phyloP scores from a whole-genome alignment of 768 basidiomycete genomes.

The Leccinum boreale region DNA sequence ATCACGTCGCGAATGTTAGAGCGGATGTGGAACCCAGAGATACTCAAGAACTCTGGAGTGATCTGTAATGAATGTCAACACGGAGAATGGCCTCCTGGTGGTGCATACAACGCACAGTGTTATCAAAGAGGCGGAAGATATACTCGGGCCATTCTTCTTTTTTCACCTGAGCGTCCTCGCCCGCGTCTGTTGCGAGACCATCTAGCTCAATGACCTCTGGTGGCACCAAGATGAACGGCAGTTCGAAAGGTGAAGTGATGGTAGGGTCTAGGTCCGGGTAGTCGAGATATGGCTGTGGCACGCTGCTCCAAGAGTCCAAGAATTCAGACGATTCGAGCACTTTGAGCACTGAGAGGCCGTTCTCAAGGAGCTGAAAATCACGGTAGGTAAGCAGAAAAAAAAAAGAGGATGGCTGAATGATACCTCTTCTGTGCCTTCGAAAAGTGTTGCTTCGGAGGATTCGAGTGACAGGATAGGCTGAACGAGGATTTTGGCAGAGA shows the following conservation, averaged over 20 bases:
- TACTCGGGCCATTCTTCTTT: slow-evolving; percentile 84
- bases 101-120: slow-evolving; percentile 36
- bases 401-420: not conserved
- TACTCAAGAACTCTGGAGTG: slow-evolving; percentile 70
- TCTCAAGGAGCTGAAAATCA: slow-evolving; percentile 64
- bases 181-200: slow-evolving; percentile 60
- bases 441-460: slow-evolving; percentile 34
- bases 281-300: slow-evolving; percentile 63
- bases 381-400: not conserved
- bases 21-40: slow-evolving; percentile 77
- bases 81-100: not conserved
- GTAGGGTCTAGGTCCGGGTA: slow-evolving; percentile 41
- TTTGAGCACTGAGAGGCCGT: slow-evolving; percentile 59
- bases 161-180: slow-evolving; percentile 69
- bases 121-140: slow-evolving; percentile 65
- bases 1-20: slow-evolving; percentile 72
- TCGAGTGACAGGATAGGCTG: slow-evolving; percentile 57
- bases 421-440: slow-evolving; percentile 65
- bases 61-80: slow-evolving; percentile 43
- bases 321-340: slow-evolving; percentile 62
- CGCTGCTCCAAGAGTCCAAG: slow-evolving; percentile 49
- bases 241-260: slow-evolving; percentile 50
- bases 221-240: slow-evolving; percentile 80
- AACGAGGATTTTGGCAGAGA: slow-evolving; percentile 59
- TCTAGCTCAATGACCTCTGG: slow-evolving; percentile 86